Conservation (phyloP, 352 stramenopile genomes). For the Phytophthora palmivora region DNA sequence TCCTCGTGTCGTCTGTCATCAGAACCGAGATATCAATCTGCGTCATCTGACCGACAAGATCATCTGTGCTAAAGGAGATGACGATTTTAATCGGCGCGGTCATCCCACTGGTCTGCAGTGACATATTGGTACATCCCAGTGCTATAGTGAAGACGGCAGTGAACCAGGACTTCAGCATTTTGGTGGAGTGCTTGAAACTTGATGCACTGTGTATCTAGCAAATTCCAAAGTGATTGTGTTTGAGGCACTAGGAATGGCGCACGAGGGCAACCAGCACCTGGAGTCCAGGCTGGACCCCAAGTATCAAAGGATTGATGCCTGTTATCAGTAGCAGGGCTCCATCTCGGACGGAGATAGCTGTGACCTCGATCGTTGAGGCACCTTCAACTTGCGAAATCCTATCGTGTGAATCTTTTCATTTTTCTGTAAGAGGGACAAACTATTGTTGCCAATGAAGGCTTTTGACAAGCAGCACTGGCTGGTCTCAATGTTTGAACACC, state of each 20-base stretch:
- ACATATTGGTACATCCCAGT: constrained; percentile 6
- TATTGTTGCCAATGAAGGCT: too few species aligned
- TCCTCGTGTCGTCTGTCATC: constrained; percentile 63
- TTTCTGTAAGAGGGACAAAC: too few species aligned
- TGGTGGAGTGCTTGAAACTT: constrained; percentile 22
- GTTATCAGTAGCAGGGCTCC: too few species aligned
- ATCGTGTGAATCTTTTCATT: too few species aligned
- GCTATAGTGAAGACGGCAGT: constrained; percentile 3
- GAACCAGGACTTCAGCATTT: constrained; percentile 25
- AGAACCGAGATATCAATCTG: constrained; percentile 75
- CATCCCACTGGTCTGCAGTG: constrained; percentile 29
- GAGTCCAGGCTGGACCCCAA: too few species aligned
- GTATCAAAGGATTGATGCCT: not conserved
- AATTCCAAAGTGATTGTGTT: constrained; percentile 19
- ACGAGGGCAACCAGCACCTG: too few species aligned
- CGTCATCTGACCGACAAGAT: constrained; percentile 87
- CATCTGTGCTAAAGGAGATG: constrained; percentile 22
- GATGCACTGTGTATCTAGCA: not conserved
- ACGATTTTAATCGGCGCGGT: constrained; percentile 29
- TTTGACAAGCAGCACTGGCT: not conserved
- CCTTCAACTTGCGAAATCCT: too few species aligned
- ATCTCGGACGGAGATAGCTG: too few species aligned
- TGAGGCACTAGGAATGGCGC: not conserved
- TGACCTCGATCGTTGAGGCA: too few species aligned
- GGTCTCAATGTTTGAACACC: not conserved